Percentiles rank a stretch among this genome's conserved stretches.
These are phyloP conservation scores for Pseudocercospora macadamiae DNA, from an alignment of 2,329 filamentous ascomycete species.

Conservation along the genomic window DNA sequence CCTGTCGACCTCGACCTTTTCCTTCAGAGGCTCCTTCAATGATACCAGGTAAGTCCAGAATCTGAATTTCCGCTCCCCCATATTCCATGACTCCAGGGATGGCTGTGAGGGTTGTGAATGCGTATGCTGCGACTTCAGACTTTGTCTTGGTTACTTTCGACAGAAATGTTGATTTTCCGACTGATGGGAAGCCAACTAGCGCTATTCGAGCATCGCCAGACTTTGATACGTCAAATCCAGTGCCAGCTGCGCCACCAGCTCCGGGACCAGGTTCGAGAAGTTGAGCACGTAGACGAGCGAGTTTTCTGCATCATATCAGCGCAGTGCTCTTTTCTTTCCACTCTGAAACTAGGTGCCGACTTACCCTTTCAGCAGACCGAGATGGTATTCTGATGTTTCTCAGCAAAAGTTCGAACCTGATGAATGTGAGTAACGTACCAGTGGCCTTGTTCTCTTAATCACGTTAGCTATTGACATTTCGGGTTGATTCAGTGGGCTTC, in stretches of 20 bases:
- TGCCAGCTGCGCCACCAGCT: conserved; percentile 73
- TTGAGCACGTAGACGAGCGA: conserved; percentile 90
- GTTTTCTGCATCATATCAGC: conserved; percentile 67
- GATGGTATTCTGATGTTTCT: conserved; percentile 79
- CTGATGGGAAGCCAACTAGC: conserved; percentile 96
- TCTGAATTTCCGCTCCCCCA: conserved; percentile 95
- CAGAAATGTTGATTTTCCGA: conserved; percentile 98
- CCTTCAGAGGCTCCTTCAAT: conserved; percentile 96
- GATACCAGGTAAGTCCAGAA: conserved; percentile 95
- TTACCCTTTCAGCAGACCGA: conserved; percentile 95
- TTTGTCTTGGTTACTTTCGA: conserved; percentile 98
- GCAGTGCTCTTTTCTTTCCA: no score
- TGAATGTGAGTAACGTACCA: conserved; percentile 61
- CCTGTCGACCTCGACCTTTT: conserved; percentile 92
- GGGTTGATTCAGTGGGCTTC: conserved; percentile 7
- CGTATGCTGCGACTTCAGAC: conserved; percentile 92
- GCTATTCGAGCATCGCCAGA: conserved; percentile 95
- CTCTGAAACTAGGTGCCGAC: no score
- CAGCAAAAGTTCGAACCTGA: conserved; percentile 32
- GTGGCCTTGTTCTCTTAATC: conserved; percentile 93
- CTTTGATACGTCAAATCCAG: conserved; percentile 89
- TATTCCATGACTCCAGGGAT: conserved; percentile 98
- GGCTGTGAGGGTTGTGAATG: conserved; percentile 95
- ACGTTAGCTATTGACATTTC: conserved; percentile 38
- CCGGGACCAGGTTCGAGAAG: conserved; percentile 87